Conservation (phyloP, 164 flowering plant genomes). For the Piper betle region DNA sequence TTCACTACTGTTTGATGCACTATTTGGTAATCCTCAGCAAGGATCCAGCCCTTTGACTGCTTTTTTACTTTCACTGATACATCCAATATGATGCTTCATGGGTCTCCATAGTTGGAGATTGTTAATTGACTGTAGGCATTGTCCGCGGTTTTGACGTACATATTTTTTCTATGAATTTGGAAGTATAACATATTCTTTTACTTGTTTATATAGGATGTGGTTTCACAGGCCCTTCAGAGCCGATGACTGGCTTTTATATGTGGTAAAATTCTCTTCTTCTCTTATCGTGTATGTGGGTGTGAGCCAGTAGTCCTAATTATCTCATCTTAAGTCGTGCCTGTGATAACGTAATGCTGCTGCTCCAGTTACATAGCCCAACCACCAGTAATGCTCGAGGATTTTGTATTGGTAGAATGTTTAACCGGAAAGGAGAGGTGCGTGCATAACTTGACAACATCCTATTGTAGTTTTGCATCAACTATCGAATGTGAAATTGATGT, state of each 20-base stretch:
- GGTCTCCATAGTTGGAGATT: too few species aligned
- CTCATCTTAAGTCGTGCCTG: too few species aligned
- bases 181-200: background rate
- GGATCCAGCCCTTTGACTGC: too few species aligned
- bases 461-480: background rate
- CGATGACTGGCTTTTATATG: conserved; percentile 85
- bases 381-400: conserved; percentile 41
- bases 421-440: conserved; percentile 71
- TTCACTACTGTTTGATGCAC: too few species aligned
- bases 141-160: background rate
- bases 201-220: conserved; percentile 63
- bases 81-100: too few species aligned
- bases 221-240: conserved; percentile 79
- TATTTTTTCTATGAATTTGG: too few species aligned
- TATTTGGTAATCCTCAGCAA: too few species aligned
- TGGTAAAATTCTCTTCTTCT: conserved; percentile 26
- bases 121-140: too few species aligned
- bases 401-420: conserved; percentile 61
- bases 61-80: too few species aligned
- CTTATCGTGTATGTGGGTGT: background rate
- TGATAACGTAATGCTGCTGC: too few species aligned
- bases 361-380: conserved; percentile 41
- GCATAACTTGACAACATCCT: too few species aligned
- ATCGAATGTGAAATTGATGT: background rate
- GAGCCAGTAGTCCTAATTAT: too few species aligned